Conservation (phyloP, 345 rosid genomes). For the Ceriops decandra region DNA sequence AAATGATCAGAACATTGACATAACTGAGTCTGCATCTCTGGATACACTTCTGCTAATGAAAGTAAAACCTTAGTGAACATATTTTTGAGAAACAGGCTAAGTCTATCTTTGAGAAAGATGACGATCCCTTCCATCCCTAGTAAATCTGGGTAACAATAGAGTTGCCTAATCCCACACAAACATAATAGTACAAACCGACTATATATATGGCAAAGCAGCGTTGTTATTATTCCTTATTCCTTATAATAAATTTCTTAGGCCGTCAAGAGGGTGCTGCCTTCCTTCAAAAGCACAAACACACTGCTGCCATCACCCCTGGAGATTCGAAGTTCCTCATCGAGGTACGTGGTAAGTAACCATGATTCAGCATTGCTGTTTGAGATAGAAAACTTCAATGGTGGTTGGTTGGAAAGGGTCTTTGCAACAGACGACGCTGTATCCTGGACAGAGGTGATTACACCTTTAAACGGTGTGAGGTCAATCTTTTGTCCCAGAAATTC, state of each 20-base stretch:
- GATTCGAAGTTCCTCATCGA: conserved; percentile 76
- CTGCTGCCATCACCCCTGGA: conserved; percentile 89
- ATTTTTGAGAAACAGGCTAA: too few relatives aligned
- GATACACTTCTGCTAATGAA: too few relatives aligned
- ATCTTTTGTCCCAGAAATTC: conserved; percentile 82
- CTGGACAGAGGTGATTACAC: conserved; percentile 68
- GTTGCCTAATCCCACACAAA: too few relatives aligned
- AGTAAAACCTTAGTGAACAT: too few relatives aligned
- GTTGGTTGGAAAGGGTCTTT: conserved; percentile 81
- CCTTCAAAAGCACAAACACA: conserved; percentile 80
- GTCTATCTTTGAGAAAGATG: too few relatives aligned
- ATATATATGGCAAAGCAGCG: too few relatives aligned
- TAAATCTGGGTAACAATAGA: too few relatives aligned
- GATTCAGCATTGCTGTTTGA: conserved; percentile 61
- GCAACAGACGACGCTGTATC: conserved; percentile 82
- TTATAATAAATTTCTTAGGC: conserved; percentile 17
- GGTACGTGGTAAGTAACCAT: conserved; percentile 90
- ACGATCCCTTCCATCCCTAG: too few relatives aligned
- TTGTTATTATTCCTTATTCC: too few relatives aligned
- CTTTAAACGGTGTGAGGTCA: conserved; percentile 67
- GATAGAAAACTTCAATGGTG: conserved; percentile 73
- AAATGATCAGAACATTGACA: too few relatives aligned
- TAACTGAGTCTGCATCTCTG: too few relatives aligned
- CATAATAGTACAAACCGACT: too few relatives aligned
- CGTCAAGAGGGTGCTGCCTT: conserved; percentile 65